phyloP scores from a whole-genome alignment of 139 green algal species.

The Closterium sp. region DNA sequence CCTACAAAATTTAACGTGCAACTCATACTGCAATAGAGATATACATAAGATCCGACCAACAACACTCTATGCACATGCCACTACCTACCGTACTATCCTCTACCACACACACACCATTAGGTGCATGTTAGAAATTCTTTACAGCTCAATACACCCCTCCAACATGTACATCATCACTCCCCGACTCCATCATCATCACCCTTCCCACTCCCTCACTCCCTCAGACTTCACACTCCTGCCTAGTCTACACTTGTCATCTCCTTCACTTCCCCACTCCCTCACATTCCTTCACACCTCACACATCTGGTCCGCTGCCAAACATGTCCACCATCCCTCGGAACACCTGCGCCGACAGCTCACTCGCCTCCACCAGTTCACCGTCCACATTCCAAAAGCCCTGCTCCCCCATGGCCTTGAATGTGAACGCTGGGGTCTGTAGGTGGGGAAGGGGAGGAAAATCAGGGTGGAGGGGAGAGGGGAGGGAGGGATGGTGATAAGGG shows the following conservation, averaged over 20 bases:
- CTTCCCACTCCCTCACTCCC: neutral
- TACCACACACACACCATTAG: no score
- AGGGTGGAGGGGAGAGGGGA: no score
- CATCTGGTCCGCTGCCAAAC: conserved; percentile 46
- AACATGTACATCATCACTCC: neutral
- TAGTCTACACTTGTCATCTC: neutral
- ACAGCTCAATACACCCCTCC: no score
- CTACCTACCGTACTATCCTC: no score
- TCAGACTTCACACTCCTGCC: neutral
- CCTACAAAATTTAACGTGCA: no score
- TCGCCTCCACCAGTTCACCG: conserved; percentile 35
- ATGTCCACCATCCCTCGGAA: conserved; percentile 44
- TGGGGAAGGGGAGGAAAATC: neutral
- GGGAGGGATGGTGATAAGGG: no score
- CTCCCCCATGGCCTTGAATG: conserved; percentile 14
- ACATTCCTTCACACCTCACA: neutral
- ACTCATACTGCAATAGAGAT: no score
- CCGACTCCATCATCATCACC: neutral
- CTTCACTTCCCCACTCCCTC: neutral
- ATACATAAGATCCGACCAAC: no score
- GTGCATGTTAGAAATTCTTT: no score
- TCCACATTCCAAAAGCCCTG: conserved; percentile 45
- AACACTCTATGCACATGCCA: no score
- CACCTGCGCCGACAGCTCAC: conserved; percentile 39
- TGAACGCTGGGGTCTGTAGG: conserved; percentile 35